Base-by-base conservation (phyloP, 306 rosid species). In the Rosa lucieae region DNA sequence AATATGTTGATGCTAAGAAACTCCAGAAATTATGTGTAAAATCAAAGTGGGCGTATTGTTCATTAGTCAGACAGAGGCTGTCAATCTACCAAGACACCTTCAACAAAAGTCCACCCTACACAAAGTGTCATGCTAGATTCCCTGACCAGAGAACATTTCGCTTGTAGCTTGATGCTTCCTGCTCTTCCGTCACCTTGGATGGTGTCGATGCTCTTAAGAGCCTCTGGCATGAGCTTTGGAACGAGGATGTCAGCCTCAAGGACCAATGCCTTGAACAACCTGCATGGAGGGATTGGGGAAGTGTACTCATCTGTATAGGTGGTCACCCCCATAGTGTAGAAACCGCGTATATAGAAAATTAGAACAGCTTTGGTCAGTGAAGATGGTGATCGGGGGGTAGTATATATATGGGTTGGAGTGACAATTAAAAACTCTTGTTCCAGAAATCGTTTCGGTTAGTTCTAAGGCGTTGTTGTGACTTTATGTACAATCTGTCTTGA, bases 181-280 rank as follows among this genome's bases (percentile, higher is more conserved):
- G 63, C 73, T 0, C 86, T 81, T 18, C 89, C 87, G n/a, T 79
- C 63, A 51, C 87, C 89, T 69, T 81, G 51, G 26, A 84, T 14
- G 26, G 68, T 76, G 35, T 87, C 82, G n/a, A 47, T 3, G n/a
- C 78, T 35, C 32, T 77, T 26, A 43, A 79, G 35, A 37, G 77
- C 82, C 0, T 79, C 58, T 1, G 84, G 84, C 4, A 40, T 79
- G 42, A 82, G 74, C 70, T 65, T 70, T 47, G 90, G 88, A 52
- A 87, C 8, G 5, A 87, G 77, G 32, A 77, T 84, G 75, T 84
- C 78, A 3, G 73, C 81, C 15, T 84, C 86, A 14, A 84, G 79
- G 40, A 87, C 9, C 3, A 82, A 73, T 43, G 88, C 82, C 81
- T 84, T 82, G 83, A 84, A 84, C 23, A 84, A 67, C 71, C 73